Evolutionary conservation across 73 alveolate genomes (phyloP).

Genomic region (Uronychia binucleata): DNA sequence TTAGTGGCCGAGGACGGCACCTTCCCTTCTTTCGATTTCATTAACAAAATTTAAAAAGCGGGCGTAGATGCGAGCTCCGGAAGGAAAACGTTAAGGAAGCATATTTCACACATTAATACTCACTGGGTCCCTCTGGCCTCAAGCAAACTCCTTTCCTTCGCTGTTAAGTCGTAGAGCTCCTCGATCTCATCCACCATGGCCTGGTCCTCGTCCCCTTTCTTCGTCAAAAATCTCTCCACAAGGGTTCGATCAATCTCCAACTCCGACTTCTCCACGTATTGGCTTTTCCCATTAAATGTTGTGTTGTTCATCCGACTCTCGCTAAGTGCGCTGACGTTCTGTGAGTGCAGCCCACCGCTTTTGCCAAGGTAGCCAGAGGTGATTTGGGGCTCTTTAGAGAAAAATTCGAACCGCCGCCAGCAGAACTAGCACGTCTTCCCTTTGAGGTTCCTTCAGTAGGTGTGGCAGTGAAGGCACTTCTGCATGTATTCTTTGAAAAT

Average conservation of each 20-base stretch:
- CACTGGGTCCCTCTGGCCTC: not conserved
- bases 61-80: not conserved
- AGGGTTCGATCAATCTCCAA: not conserved
- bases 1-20: too few relatives aligned
- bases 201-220: not conserved
- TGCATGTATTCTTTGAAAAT: not conserved
- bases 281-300: not conserved
- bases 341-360: not conserved
- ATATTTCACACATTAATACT: not conserved
- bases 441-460: not conserved
- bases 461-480: not conserved
- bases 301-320: not conserved
- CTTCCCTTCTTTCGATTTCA: too few relatives aligned
- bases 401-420: not conserved
- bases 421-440: not conserved
- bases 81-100: not conserved
- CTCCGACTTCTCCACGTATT: not conserved
- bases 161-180: not conserved
- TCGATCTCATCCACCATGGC: not conserved
- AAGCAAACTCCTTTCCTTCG: not conserved
- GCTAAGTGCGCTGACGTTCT: not conserved
- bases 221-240: not conserved
- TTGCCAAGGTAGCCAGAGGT: not conserved
- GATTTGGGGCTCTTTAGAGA: not conserved
- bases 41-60: too few relatives aligned